Base-by-base conservation (phyloP, 2,329 filamentous ascomycete species). In the Ceratocystis harringtonii region DNA sequence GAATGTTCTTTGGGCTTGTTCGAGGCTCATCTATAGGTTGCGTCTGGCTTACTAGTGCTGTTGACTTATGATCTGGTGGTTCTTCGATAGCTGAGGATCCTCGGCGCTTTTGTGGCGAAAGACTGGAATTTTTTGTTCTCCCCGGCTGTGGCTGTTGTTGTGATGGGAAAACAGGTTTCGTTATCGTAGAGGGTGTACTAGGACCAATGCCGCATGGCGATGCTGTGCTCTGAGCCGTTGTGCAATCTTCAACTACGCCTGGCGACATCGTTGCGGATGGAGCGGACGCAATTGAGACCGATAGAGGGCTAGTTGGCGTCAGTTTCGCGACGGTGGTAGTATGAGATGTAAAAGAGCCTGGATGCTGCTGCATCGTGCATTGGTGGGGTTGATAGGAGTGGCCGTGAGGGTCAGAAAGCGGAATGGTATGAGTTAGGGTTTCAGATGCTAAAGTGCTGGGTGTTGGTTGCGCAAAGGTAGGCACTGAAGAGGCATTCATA, bases 21-120 rank as follows among this genome's bases (percentile, higher is more conserved):
- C 48, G 62, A 32, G 43, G 32, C 10, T 25, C 52, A 45, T 55
- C 30, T 5, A 32, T 67, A 44, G 74, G 72, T 71, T 72, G 72
- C 66, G 69, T 70, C 67, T 72, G 70, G 66, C 6, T 30, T 36
- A n/a, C n/a, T 57, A 5, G 30, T 25, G 17, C 3, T 25, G 22
- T 30, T 25, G 44, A 19, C 15, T 50, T 28, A 32, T 41, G 22
- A n/a, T 32, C 2, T 50, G 17, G 43, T 8, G 41, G 36, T 52
- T 60, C 25, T 61, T 41, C 25, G 19, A 30, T 17, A 43, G 19
- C 30, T 22, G 66, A 57, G 17, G 67, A 67, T 41, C 62, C 52
- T 10, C 65, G 45, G 2, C 67, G 67, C 62, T 68, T 68, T 15
- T 65, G 61, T 25, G 65, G 67, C 4, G 66, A 67, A 45, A 64